phyloP scores from a whole-genome alignment of 2,329 filamentous ascomycete species.

The Pseudogymnoascus sp. region DNA sequence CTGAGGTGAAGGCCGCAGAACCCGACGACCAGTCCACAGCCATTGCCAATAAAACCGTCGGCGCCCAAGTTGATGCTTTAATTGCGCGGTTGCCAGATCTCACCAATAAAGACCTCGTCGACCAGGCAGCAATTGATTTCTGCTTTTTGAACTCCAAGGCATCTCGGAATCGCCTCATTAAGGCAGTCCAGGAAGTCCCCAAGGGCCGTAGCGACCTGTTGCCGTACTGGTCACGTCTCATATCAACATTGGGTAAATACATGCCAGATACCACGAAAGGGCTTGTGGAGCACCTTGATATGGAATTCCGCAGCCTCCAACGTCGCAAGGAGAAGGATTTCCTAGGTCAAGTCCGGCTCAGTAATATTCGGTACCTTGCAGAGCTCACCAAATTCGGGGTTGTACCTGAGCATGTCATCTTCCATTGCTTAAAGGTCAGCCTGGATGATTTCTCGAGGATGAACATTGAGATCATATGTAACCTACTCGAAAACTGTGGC shows the following conservation, averaged over 20 bases:
- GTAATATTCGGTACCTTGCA: slow-evolving; percentile 94
- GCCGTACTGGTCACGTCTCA: slow-evolving; percentile 83
- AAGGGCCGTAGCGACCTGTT: slow-evolving; percentile 89
- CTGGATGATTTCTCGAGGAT: slow-evolving; percentile 96
- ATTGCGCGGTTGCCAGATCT: slow-evolving; percentile 83
- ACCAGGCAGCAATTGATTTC: slow-evolving; percentile 90
- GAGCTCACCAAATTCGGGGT: slow-evolving; percentile 97
- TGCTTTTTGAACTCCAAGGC: slow-evolving; percentile 98
- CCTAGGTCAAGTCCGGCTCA: slow-evolving; percentile 82
- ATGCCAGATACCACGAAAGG: slow-evolving; percentile 92
- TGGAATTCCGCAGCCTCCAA: slow-evolving; percentile 93
- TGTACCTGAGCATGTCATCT: slow-evolving; percentile 96
- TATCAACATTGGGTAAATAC: slow-evolving; percentile 88
- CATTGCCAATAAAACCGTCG: slow-evolving; percentile 95
- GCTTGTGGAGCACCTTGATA: slow-evolving; percentile 84
- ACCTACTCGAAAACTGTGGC: slow-evolving; percentile 91
- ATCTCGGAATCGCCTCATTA: slow-evolving; percentile 87
- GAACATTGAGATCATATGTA: slow-evolving; percentile 98
- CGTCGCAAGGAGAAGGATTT: slow-evolving; percentile 97
- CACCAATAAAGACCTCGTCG: slow-evolving; percentile 83
- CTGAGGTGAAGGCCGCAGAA: slow-evolving; percentile 42
- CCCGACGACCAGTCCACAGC: slow-evolving; percentile 82
- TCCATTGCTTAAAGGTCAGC: slow-evolving; percentile 96
- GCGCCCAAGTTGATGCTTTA: slow-evolving; percentile 89
- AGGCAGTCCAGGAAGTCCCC: slow-evolving; percentile 87